phyloP scores from a whole-genome alignment of 2,329 filamentous ascomycete genomes.

The Botryotinia narcissicola region DNA sequence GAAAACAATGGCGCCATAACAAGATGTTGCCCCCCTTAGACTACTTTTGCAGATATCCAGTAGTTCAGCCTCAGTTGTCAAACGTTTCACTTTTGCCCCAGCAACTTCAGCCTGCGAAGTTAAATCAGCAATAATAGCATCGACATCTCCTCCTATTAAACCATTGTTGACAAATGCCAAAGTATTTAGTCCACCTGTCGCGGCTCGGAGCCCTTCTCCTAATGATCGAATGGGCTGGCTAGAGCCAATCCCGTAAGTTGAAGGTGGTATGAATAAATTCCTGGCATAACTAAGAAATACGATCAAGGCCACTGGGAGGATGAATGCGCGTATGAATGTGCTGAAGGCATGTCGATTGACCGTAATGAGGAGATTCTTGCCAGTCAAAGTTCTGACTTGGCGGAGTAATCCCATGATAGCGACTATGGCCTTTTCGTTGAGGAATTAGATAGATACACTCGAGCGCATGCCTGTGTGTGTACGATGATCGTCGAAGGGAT shows the following conservation, averaged over 20 bases:
- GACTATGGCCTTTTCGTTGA: slow-evolving; percentile 3
- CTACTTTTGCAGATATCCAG: slow-evolving; percentile 61
- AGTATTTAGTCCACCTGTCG: slow-evolving; percentile 60
- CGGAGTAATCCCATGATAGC: slow-evolving; percentile 50
- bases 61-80: slow-evolving; percentile 57
- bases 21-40: slow-evolving; percentile 65
- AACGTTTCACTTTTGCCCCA: slow-evolving; percentile 54
- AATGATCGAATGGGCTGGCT: slow-evolving; percentile 62
- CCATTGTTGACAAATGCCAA: slow-evolving; percentile 80
- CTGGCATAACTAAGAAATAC: slow-evolving; percentile 68
- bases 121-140: slow-evolving; percentile 64
- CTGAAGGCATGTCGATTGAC: slow-evolving; percentile 52
- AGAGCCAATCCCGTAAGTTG: slow-evolving; percentile 69
- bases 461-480: not conserved
- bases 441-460: not conserved
- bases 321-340: slow-evolving; percentile 55
- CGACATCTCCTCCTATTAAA: slow-evolving; percentile 65
- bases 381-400: slow-evolving; percentile 59
- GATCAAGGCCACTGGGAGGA: slow-evolving; percentile 58
- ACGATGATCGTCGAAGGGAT: not conserved
- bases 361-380: slow-evolving; percentile 61
- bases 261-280: slow-evolving; percentile 79
- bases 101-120: slow-evolving; percentile 54
- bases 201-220: slow-evolving; percentile 57
- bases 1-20: slow-evolving; percentile 74